phyloP scores from a whole-genome alignment of 805 yeast genomes.

The Saturnispora hagleri region DNA sequence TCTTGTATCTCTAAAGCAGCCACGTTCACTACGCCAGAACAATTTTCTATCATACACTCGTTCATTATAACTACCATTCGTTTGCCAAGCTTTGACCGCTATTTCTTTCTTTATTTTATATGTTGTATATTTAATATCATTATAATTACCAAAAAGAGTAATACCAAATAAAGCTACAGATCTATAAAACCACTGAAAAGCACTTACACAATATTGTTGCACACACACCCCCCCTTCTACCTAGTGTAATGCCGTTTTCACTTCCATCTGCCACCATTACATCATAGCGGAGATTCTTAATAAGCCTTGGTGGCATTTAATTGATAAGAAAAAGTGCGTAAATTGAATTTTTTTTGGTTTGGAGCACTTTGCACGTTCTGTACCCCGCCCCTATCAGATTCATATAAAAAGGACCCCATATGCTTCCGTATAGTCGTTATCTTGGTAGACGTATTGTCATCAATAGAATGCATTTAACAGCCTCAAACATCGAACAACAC shows the following conservation, averaged over 20 bases:
- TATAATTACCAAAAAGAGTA: not conserved
- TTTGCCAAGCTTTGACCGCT: not conserved
- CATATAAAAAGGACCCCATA: not conserved
- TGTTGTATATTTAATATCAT: not conserved
- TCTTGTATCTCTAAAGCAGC: not conserved
- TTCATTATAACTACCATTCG: not conserved
- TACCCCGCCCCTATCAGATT: not conserved
- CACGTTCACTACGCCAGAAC: not conserved
- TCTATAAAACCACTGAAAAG: not conserved
- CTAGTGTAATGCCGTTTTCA: not conserved
- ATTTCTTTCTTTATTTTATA: not conserved
- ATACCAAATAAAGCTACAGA: not conserved
- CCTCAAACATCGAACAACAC: not conserved
- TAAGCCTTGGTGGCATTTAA: not conserved
- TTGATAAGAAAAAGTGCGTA: not conserved
- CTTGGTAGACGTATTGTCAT: not conserved
- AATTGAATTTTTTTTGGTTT: not conserved
- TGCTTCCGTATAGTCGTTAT: not conserved
- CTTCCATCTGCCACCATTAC: not conserved
- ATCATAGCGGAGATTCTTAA: not conserved
- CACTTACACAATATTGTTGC: not conserved
- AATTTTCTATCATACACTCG: not conserved
- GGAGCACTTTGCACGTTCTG: not conserved
- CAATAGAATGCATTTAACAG: not conserved
- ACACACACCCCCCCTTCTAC: not conserved